Evolutionary conservation across 2,329 filamentous ascomycete species (phyloP).

Genomic region (Ophiostoma populinum): DNA sequence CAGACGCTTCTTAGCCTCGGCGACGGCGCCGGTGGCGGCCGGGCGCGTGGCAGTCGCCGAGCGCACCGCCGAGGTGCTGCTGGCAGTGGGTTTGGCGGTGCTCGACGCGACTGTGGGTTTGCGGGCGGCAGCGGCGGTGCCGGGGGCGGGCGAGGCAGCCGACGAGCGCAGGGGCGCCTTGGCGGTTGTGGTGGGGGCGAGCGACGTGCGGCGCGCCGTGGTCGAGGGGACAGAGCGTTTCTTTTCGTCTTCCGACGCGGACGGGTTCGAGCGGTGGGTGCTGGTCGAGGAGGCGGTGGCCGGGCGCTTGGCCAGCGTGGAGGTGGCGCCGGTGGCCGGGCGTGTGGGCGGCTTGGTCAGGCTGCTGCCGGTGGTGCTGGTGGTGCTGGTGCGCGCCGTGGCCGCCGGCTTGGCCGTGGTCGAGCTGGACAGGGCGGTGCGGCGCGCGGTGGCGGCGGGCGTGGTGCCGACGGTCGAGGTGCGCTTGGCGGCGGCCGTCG

Average conservation of each 20-base stretch:
- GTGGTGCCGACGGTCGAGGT: constrained; percentile 8
- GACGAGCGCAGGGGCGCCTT: constrained; percentile 4
- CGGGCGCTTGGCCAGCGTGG: constrained; percentile 15
- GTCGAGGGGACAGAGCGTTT: constrained; percentile 15
- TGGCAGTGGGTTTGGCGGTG: constrained; percentile 16
- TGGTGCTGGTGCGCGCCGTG: constrained; percentile 14
- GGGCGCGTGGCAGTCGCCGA: constrained; percentile 16
- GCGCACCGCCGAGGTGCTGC: constrained; percentile 11
- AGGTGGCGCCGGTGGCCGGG: constrained; percentile 14
- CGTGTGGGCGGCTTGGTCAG: constrained; percentile 18
- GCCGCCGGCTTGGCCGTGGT: constrained; percentile 17
- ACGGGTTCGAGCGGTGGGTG: constrained; percentile 19
- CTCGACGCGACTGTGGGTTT: constrained; percentile 17
- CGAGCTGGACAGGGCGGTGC: constrained; percentile 13
- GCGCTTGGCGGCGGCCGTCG: constrained; percentile 12
- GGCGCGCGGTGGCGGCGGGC: constrained; percentile 10
- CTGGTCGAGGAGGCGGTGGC: constrained; percentile 16
- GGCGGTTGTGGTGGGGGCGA: constrained; percentile 10
- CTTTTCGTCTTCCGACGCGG: constrained; percentile 22
- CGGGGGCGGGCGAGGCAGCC: neutral
- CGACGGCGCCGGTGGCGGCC: constrained; percentile 20
- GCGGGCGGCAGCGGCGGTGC: constrained; percentile 18
- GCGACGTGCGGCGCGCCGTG: constrained; percentile 19
- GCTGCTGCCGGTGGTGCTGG: constrained; percentile 13
- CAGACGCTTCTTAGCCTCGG: constrained; percentile 39